A percentile compares a stretch with the other conserved stretches of the same genome.
phyloP scores from a whole-genome alignment of 2,329 filamentous ascomycete species.

The Nigrospora osmanthi region DNA sequence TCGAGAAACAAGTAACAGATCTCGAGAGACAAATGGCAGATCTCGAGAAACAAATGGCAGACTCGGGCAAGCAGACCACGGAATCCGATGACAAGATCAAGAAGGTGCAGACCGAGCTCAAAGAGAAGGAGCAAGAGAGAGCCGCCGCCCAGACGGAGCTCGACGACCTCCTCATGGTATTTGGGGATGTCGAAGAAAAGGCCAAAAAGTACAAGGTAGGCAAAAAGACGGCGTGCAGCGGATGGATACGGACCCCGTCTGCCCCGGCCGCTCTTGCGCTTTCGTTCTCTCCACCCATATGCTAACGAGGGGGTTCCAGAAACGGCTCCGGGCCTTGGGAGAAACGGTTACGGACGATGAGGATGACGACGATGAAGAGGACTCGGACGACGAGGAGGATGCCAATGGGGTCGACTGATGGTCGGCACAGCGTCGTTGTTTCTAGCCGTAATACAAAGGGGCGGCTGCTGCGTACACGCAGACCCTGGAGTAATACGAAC shows the following conservation, averaged over 20 bases:
- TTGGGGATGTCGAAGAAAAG: conserved; percentile 75
- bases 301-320: conserved; percentile 3
- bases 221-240: not conserved
- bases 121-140: conserved; percentile 53
- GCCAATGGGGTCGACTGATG: conserved; percentile 19
- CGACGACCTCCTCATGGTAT: conserved; percentile 75
- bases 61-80: not conserved
- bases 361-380: conserved; percentile 59
- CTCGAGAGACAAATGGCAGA: conserved; percentile 15
- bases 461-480: too few relatives aligned
- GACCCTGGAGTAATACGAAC: too few relatives aligned
- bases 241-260: not conserved
- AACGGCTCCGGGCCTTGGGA: conserved; percentile 16
- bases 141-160: conserved; percentile 62
- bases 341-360: conserved; percentile 58
- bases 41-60: not conserved
- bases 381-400: conserved; percentile 38
- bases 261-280: not conserved
- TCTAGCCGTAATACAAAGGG: too few relatives aligned
- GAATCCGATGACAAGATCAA: conserved; percentile 7
- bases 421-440: too few relatives aligned
- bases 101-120: conserved; percentile 18
- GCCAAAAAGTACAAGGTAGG: conserved; percentile 65
- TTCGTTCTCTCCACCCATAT: conserved; percentile 4
- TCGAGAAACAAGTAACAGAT: conserved; percentile 33